Percentiles rank a stretch among this genome's conserved stretches.
Conservation (phyloP, 192 early-diverging fungal genomes). For the Backusella mclennaniae region DNA sequence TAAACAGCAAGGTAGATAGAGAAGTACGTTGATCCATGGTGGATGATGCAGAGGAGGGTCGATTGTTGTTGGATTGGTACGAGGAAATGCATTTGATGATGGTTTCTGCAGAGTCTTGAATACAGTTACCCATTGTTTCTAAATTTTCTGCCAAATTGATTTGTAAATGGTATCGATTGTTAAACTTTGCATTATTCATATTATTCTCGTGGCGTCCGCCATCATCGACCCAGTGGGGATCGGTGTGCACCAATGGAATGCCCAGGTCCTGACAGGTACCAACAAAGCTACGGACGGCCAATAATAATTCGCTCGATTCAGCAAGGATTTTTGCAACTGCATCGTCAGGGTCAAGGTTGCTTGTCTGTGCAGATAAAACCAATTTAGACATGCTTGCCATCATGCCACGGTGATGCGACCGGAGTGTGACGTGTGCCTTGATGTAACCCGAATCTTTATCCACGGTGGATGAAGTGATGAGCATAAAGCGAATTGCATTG, state of each 20-base stretch:
- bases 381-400: conserved; percentile 83
- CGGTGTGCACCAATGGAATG: conserved; percentile 41
- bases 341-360: conserved; percentile 40
- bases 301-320: conserved; percentile 74
- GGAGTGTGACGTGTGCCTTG: conserved; percentile 64
- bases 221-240: conserved; percentile 32
- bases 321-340: conserved; percentile 67
- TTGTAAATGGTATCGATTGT: conserved; percentile 9
- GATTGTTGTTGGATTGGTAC: background rate
- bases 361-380: conserved; percentile 73
- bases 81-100: conserved; percentile 12
- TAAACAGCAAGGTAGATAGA: conserved; percentile 6
- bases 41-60: background rate
- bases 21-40: background rate
- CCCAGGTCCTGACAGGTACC: conserved; percentile 33
- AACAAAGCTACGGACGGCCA: conserved; percentile 74
- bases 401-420: conserved; percentile 73
- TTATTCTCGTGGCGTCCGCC: background rate
- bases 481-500: conserved; percentile 83
- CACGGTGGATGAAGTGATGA: conserved; percentile 73
- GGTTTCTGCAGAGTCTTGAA: conserved; percentile 23
- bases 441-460: conserved; percentile 69
- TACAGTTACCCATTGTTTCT: conserved; percentile 16
- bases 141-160: conserved; percentile 21
- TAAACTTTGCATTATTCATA: background rate